Base-by-base conservation (phyloP, 768 basidiomycete genomes). In the Suillus ampliporus region DNA sequence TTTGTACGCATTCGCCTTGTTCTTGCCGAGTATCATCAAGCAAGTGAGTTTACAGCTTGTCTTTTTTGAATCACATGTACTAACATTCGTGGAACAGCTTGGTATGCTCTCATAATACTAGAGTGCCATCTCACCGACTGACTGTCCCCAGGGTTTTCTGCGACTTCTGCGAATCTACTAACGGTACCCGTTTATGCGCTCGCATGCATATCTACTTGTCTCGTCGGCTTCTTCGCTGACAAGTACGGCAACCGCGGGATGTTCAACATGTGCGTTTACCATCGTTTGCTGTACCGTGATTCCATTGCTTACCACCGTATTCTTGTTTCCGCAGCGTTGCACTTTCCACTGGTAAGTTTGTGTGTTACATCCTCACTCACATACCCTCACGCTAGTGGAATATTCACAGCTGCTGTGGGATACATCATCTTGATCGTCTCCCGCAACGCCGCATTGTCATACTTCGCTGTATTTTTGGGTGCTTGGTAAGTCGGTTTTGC, bases 21-120 rank as follows among this genome's bases (percentile, higher is more conserved):
- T 94, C 80, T 76, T 91, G 59, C 91, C 91, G 0, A 89, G 86
- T 47, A 92, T 93, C 70, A 92, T 92, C 72, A 87, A 83, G 63
- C 78, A 89, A 76, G 87, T 89, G 65, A 46, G 83, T 74, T 9
- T 26, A 35, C 35, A 1, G n/a, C 40, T 51, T 43, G 41, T 41
- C 23, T 47, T 52, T 35, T 35, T 41, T 14, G n/a, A n/a, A 38
- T 67, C 26, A 66, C 58, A 15, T 26, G 19, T n/a, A 11, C 43
- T 50, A 23, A 14, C 19, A 43, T 47, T 28, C 62, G 26, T 28
- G 35, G 11, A n/a, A 52, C 57, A 83, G 82, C 78, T 83, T 34
- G 81, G 82, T 82, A 68, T 65, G 70, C 47, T 57, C 13, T 34
- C n/a, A n/a, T 8, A n/a, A n/a, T 8, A n/a, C 35, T 13, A 41